A percentile compares a stretch with the other conserved stretches of the same genome.
phyloP scores from a whole-genome alignment of 1,284 basidiomycete species.

The Ceratobasidium sp. region DNA sequence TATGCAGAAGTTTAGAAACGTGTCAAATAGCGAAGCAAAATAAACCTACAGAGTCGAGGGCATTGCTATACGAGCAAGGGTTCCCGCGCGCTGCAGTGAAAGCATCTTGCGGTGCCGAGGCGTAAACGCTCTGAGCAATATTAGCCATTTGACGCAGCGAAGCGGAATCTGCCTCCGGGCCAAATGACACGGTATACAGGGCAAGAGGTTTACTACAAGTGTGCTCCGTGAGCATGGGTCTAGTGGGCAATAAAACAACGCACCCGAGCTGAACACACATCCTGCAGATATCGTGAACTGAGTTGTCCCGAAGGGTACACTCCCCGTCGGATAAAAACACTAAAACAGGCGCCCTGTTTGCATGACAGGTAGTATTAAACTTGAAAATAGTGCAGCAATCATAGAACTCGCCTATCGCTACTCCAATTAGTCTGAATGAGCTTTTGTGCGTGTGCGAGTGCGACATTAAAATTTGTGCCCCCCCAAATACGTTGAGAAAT shows the following conservation, averaged over 20 bases:
- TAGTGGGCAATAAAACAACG: slow-evolving; percentile 43
- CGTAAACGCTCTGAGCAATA: slow-evolving; percentile 67
- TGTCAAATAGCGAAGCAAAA: not conserved
- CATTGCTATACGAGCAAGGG: slow-evolving; percentile 68
- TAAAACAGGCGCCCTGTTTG: slow-evolving; percentile 68
- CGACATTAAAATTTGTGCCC: slow-evolving; percentile 67
- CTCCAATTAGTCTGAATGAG: slow-evolving; percentile 69
- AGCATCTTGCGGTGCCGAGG: slow-evolving; percentile 64
- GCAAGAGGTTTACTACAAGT: slow-evolving; percentile 67
- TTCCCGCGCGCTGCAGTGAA: slow-evolving; percentile 60
- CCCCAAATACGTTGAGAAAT: slow-evolving; percentile 58
- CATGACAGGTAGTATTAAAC: not conserved
- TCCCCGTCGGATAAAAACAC: slow-evolving; percentile 76
- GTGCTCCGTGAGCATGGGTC: not conserved
- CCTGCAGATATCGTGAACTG: slow-evolving; percentile 65
- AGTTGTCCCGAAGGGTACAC: slow-evolving; percentile 53
- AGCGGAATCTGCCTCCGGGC: slow-evolving; percentile 56
- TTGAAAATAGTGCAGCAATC: not conserved
- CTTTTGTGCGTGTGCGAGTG: slow-evolving; percentile 60
- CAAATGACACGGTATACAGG: slow-evolving; percentile 73
- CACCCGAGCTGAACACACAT: slow-evolving; percentile 67
- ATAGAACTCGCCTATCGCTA: slow-evolving; percentile 64
- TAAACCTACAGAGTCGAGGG: slow-evolving; percentile 67
- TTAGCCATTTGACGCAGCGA: slow-evolving; percentile 68
- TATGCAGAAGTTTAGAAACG: not conserved